Evolutionary conservation across 148 eudicot genomes (phyloP).

Genomic region (Oxyria digyna): DNA sequence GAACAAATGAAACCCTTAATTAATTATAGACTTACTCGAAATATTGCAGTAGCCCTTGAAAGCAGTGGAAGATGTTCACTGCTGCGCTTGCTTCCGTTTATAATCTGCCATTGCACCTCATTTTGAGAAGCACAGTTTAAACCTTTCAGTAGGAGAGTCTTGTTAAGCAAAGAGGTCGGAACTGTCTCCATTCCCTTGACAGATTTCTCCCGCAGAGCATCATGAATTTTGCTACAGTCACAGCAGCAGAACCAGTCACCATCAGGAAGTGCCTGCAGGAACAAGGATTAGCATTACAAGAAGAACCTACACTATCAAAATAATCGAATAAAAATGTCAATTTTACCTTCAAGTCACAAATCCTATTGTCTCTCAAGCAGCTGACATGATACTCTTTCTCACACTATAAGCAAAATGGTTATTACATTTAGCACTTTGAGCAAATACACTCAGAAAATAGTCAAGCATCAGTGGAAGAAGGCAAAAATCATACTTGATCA

Average conservation of each 20-base stretch:
- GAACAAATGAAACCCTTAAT: neutral
- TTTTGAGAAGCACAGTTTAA: conserved; percentile 22
- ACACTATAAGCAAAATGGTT: conserved; percentile 42
- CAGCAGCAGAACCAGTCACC: conserved; percentile 86
- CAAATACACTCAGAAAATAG: too few species aligned
- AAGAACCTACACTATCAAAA: neutral
- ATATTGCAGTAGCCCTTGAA: conserved; percentile 70
- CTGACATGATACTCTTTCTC: conserved; percentile 96
- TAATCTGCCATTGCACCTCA: conserved; percentile 57
- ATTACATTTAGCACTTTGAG: neutral
- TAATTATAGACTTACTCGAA: conserved; percentile 43
- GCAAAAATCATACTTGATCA: conserved; percentile 54
- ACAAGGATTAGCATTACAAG: neutral
- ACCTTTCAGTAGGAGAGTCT: conserved; percentile 38
- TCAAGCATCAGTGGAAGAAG: neutral
- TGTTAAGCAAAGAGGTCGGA: conserved; percentile 37
- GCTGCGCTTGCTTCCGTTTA: conserved; percentile 75
- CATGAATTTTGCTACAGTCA: conserved; percentile 57
- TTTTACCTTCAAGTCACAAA: conserved; percentile 74
- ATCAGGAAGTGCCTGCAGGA: conserved; percentile 62
- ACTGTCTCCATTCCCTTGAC: conserved; percentile 36
- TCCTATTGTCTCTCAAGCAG: conserved; percentile 62
- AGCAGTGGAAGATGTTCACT: conserved; percentile 59
- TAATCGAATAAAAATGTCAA: neutral
- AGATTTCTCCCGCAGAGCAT: conserved; percentile 33